These are phyloP conservation scores for Solanum chacoense DNA, from an alignment of 305 asterid species.

Conservation along the genomic window DNA sequence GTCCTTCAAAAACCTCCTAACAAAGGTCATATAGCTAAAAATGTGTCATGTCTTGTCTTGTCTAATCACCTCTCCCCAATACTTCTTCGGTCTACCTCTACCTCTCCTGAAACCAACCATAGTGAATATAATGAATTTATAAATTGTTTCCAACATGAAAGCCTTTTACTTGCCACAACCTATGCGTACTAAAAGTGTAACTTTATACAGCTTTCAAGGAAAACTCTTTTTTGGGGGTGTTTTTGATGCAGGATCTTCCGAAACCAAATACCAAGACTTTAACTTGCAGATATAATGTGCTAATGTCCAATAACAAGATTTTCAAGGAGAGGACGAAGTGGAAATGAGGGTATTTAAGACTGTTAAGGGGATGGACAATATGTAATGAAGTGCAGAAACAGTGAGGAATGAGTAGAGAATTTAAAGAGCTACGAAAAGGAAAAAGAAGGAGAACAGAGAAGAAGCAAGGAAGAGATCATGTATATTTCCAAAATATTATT, in stretches of 20 bases:
- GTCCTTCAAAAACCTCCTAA: neutral
- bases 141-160: neutral
- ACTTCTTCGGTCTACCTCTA: neutral
- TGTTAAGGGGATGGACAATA: neutral
- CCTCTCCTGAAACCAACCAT: neutral
- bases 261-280: neutral
- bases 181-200: neutral
- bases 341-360: neutral
- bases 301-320: neutral
- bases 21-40: neutral
- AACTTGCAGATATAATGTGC: neutral
- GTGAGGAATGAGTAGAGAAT: neutral
- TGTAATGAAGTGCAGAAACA: neutral
- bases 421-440: neutral
- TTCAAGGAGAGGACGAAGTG: neutral
- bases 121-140: neutral
- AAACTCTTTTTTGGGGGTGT: neutral
- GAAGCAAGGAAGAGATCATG: neutral
- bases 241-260: neutral
- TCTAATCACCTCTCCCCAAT: neutral
- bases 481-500: neutral
- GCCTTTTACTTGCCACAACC: neutral
- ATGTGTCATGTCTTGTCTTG: neutral
- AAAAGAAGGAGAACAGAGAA: neutral
- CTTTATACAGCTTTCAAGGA: neutral